A percentile compares a stretch with the other conserved stretches of the same genome.
phyloP scores from a whole-genome alignment of 495 filamentous ascomycete species.

The Amphirosellinia nigrospora region DNA sequence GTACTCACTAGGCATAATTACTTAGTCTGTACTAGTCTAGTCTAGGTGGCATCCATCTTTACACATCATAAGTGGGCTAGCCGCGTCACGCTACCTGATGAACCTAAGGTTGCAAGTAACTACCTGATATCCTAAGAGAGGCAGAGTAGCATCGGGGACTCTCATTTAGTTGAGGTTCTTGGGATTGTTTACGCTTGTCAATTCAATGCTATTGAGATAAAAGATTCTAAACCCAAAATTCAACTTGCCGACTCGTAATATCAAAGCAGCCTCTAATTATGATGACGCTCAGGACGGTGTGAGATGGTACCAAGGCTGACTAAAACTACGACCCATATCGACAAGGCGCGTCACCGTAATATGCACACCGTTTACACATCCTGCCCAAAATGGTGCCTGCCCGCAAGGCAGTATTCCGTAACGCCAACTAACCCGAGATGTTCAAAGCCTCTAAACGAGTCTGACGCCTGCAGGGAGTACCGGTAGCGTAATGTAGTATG shows the following conservation, averaged over 20 bases:
- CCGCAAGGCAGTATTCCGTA: constrained; percentile 1
- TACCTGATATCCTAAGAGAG: no score
- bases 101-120: no score
- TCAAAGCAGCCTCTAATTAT: constrained; percentile 22
- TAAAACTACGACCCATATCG: neutral
- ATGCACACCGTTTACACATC: constrained; percentile 18
- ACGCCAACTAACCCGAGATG: neutral
- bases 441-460: neutral
- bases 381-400: constrained; percentile 11
- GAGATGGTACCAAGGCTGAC: neutral
- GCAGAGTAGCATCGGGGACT: neutral
- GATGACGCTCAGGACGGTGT: neutral
- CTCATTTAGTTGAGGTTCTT: neutral
- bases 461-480: neutral
- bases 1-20: no score
- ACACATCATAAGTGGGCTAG: no score
- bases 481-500: neutral
- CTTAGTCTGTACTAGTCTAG: no score
- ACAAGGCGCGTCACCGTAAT: neutral
- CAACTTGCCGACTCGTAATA: neutral
- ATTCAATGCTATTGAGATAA: constrained; percentile 3
- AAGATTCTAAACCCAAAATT: neutral
- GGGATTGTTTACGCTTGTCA: neutral
- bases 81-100: no score
- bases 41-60: no score